Base-by-base conservation (phyloP, 768 basidiomycete genomes). In the Phlebiopsis flavidoalba region DNA sequence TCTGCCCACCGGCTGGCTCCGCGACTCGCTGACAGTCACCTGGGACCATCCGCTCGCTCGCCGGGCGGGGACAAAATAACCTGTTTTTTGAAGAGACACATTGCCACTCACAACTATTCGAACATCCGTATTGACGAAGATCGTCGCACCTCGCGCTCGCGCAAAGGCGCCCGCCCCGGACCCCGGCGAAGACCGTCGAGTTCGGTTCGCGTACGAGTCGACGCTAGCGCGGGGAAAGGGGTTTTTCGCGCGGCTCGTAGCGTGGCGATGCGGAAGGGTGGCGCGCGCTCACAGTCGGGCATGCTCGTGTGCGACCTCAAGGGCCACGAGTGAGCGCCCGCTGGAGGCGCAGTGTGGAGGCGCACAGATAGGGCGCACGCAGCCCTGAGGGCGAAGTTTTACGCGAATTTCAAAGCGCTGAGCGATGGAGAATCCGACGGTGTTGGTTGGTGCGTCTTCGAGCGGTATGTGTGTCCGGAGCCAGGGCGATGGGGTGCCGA, bases 21-120 rank as follows among this genome's bases (percentile, higher is more conserved):
- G 77, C 5, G 79, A 82, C 63, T 53, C 76, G 31, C 73, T 81
- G 53, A 69, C 73, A 12, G 77, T 82, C 64, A 74, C 74, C 1
- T 81, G 79, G 80, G 70, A 77, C 62, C 70, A 70, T n/a, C 37
- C 75, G 77, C 22, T 63, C 77, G 1, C 69, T 79, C 8, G 61
- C 67, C 24, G 76, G 76, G 2, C n/a, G 66, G 50, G 12, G 68
- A 69, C 1, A 73, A 74, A 53, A 77, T 80, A 19, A 51, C 66
- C 1, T 45, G 64, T 0, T 78, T 76, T 56, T 37, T 55, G 36
- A 24, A n/a, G 8, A 10, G 43, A 45, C 40, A 40, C 36, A 19
- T 37, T 55, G 14, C 54, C 69, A 78, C 8, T 24, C 53, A 19
- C 59, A 5, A 36, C 36, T 1, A 37, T 67, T 31, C 57, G 1